Evolutionary conservation across 176 grass and related monocot species (phyloP).

Genomic region (Oryza meyeriana): DNA sequence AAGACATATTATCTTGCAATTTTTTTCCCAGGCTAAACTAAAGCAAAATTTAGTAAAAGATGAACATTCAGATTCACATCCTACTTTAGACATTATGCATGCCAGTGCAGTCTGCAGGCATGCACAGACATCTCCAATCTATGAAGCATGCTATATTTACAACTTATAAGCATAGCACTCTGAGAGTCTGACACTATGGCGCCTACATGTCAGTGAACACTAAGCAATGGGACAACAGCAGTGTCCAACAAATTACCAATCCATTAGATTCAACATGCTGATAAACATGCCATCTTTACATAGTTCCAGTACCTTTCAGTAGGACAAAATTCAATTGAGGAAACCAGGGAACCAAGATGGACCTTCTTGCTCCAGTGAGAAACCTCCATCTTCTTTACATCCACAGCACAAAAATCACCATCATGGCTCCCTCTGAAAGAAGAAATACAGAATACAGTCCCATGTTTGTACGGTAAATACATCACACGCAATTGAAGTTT

Average conservation of each 20-base stretch:
- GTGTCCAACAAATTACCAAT: neutral
- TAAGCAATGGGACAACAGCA: neutral
- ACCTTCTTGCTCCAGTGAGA: constrained; percentile 90
- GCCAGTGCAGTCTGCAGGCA: neutral
- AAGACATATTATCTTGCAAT: neutral
- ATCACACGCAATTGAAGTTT: constrained; percentile 3
- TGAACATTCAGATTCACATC: neutral
- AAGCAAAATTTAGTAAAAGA: constrained; percentile 14
- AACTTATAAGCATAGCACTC: neutral
- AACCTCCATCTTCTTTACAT: constrained; percentile 90
- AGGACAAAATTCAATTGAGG: constrained; percentile 79
- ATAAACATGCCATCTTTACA: neutral
- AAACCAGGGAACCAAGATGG: constrained; percentile 67
- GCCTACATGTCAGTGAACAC: neutral
- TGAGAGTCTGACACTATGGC: neutral
- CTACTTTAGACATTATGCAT: neutral
- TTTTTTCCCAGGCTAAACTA: neutral
- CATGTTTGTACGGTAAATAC: neutral
- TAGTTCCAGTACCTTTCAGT: constrained; percentile 65
- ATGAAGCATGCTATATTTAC: neutral
- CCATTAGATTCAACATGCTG: neutral
- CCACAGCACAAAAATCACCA: constrained; percentile 81
- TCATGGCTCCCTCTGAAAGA: constrained; percentile 70
- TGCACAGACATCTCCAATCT: neutral
- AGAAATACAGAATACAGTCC: constrained; percentile 25